These are phyloP conservation scores for Eimeria praecox DNA, from an alignment of 169 alveolate genomes.

Conservation along the genomic window DNA sequence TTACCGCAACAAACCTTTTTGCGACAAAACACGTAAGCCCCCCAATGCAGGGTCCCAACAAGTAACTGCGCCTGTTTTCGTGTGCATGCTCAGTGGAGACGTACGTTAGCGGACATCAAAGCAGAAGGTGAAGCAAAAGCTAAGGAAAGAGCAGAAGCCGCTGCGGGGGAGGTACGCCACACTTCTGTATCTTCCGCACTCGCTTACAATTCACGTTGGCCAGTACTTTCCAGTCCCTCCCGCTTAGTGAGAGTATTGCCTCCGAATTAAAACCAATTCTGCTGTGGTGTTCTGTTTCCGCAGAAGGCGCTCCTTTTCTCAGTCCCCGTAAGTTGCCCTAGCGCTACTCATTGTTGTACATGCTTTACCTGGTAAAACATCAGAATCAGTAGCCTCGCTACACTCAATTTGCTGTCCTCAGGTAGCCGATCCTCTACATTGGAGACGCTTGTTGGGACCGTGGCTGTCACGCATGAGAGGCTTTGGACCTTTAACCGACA, in stretches of 20 bases:
- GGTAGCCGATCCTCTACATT: slow-evolving; percentile 48
- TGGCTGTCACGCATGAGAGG: slow-evolving; percentile 63
- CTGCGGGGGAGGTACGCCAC: slow-evolving; percentile 54
- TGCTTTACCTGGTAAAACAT: background rate
- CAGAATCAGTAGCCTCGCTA: background rate
- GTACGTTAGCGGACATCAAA: slow-evolving; percentile 19
- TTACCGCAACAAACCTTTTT: background rate
- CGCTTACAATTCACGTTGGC: background rate
- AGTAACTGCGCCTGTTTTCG: background rate
- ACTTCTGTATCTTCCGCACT: background rate
- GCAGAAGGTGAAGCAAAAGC: slow-evolving; percentile 19
- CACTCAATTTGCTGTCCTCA: background rate
- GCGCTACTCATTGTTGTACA: background rate
- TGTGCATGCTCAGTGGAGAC: slow-evolving; percentile 60
- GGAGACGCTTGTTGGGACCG: slow-evolving; percentile 56
- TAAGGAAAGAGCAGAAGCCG: slow-evolving; percentile 16
- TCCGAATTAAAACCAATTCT: background rate
- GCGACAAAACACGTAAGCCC: background rate
- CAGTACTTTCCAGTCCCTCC: background rate
- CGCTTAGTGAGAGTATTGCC: background rate
- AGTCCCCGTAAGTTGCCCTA: slow-evolving; percentile 36
- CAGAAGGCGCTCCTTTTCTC: slow-evolving; percentile 64
- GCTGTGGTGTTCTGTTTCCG: slow-evolving; percentile 21
- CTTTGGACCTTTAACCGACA: slow-evolving; percentile 46
- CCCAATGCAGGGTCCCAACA: background rate